phyloP scores from a whole-genome alignment of 1,284 basidiomycete genomes.

The Polyporus tsugae region DNA sequence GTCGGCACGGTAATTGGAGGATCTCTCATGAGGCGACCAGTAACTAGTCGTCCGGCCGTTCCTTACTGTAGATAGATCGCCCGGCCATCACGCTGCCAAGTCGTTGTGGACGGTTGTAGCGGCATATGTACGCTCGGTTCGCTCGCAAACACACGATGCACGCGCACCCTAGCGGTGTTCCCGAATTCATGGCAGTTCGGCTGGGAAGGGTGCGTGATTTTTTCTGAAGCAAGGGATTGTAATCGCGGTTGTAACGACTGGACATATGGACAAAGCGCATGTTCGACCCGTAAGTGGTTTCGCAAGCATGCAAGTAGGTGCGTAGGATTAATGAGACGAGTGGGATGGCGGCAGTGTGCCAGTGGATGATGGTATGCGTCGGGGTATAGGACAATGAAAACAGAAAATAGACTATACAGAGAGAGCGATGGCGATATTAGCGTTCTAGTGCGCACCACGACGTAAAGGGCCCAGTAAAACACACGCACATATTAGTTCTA shows the following conservation, averaged over 20 bases:
- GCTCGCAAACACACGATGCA: background rate
- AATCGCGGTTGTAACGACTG: background rate
- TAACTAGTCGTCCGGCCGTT: background rate
- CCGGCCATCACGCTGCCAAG: background rate
- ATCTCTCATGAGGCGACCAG: background rate
- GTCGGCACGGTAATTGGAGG: background rate
- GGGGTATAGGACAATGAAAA: constrained; percentile 13
- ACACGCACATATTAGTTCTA: constrained; percentile 18
- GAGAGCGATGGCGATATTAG: constrained; percentile 17
- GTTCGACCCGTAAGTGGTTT: background rate
- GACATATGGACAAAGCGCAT: constrained; percentile 5
- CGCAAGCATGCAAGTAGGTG: constrained; percentile 1
- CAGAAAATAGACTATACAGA: constrained; percentile 15
- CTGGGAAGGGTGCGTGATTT: background rate
- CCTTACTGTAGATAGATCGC: constrained; percentile 6
- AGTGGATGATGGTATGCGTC: background rate
- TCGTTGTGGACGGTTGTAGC: constrained; percentile 7
- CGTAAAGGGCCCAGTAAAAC: background rate
- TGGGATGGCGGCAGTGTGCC: background rate
- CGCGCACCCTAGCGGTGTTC: background rate
- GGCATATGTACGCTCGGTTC: constrained; percentile 10
- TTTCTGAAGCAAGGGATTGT: background rate
- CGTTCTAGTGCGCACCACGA: background rate
- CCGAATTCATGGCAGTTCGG: background rate
- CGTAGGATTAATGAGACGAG: background rate